These are phyloP conservation scores for Heracleum sosnowskyi DNA, from an alignment of 129 eudicot species.

Conservation along the genomic window DNA sequence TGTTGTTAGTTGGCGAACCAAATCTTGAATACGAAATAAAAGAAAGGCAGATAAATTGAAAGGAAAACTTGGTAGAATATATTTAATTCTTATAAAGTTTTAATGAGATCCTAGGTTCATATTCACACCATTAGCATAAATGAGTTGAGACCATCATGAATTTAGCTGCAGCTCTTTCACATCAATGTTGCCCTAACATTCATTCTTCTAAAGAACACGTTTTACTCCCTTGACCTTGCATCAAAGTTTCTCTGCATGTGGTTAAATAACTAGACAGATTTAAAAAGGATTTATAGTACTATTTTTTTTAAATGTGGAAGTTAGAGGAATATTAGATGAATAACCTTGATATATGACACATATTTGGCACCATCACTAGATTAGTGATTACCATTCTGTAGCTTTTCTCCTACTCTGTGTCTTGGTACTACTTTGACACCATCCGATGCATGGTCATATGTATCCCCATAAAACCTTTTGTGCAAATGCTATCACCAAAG, in stretches of 20 bases:
- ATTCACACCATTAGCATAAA: background rate
- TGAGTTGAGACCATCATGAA: background rate
- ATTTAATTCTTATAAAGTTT: background rate
- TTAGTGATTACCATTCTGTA: conserved; percentile 43
- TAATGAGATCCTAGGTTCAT: background rate
- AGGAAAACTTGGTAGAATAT: background rate
- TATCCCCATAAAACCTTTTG: conserved; percentile 30
- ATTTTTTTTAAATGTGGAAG: background rate
- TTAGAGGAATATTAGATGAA: background rate
- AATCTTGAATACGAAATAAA: background rate
- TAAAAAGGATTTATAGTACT: background rate
- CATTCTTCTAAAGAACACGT: background rate
- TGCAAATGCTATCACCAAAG: conserved; percentile 27
- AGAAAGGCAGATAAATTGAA: background rate
- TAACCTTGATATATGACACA: conserved; percentile 92
- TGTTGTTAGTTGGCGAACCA: background rate
- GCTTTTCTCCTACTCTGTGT: conserved; percentile 43
- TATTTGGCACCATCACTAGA: conserved; percentile 83
- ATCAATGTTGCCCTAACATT: background rate
- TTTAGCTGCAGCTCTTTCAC: background rate
- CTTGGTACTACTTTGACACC: conserved; percentile 34
- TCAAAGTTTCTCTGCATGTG: background rate
- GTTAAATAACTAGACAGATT: background rate
- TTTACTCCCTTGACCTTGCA: background rate
- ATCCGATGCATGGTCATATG: conserved; percentile 32